Conservation (phyloP, 108 stramenopile species). For the Nitzschia palea region DNA sequence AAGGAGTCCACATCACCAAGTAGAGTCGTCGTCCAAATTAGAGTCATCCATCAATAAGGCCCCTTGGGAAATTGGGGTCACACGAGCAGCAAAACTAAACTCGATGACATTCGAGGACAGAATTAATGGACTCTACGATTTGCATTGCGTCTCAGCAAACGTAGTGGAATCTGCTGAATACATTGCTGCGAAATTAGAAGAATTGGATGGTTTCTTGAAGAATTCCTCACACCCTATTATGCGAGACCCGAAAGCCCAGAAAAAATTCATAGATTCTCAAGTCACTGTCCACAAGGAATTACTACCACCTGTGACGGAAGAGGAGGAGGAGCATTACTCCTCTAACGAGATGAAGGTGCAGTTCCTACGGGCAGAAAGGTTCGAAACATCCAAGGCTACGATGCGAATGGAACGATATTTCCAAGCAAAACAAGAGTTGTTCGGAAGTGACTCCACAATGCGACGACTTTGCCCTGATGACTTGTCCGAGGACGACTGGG, state of each 20-base stretch:
- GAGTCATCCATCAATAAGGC: too few species aligned
- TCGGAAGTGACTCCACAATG: slow-evolving; percentile 13
- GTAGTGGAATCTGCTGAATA: neutral
- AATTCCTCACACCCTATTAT: too few species aligned
- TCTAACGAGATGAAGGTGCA: neutral
- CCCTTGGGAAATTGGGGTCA: too few species aligned
- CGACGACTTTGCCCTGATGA: slow-evolving; percentile 7
- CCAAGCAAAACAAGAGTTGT: slow-evolving; percentile 15
- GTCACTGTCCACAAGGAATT: neutral
- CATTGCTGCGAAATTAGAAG: slow-evolving; percentile 4
- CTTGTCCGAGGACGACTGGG: slow-evolving; percentile 16
- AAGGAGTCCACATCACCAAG: too few species aligned
- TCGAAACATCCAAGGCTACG: neutral
- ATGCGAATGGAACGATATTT: slow-evolving; percentile 11
- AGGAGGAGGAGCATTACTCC: slow-evolving; percentile 56
- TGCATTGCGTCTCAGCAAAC: slow-evolving; percentile 4
- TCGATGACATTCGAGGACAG: neutral
- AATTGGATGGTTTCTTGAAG: slow-evolving; percentile 1
- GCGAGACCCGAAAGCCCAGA: neutral
- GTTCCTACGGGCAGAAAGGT: neutral
- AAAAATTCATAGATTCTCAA: neutral
- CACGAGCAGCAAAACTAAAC: neutral
- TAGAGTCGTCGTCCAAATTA: too few species aligned
- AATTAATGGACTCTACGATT: neutral
- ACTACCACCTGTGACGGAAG: slow-evolving; percentile 82